Evolutionary conservation across 371 early-diverging fungal species (phyloP).

Genomic region (Lichtheimia hyalospora): DNA sequence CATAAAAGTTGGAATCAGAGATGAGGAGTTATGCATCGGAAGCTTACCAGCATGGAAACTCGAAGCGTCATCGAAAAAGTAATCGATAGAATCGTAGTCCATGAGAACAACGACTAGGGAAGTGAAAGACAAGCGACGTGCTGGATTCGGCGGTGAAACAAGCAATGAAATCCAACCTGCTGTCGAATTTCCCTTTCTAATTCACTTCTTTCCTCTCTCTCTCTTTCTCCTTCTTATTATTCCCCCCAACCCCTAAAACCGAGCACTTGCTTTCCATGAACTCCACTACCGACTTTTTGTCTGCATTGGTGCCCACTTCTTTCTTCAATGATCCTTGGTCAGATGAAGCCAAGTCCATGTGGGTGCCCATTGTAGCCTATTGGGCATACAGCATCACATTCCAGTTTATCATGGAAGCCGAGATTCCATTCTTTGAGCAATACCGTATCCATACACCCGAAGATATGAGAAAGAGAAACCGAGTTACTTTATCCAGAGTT

Average conservation of each 20-base stretch:
- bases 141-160: not conserved
- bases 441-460: constrained; percentile 71
- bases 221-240: too few species aligned
- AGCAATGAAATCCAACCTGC: constrained; percentile 1
- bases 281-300: too few species aligned
- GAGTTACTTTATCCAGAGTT: constrained; percentile 57
- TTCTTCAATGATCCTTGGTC: constrained; percentile 32
- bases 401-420: constrained; percentile 55
- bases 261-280: too few species aligned
- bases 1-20: not conserved
- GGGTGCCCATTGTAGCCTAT: constrained; percentile 67
- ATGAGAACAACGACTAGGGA: constrained; percentile 4
- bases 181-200: not conserved
- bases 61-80: constrained; percentile 41
- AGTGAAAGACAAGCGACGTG: constrained; percentile 7
- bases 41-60: constrained; percentile 52
- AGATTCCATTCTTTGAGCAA: constrained; percentile 68
- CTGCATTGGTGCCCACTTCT: not conserved
- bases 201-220: not conserved
- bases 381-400: constrained; percentile 71
- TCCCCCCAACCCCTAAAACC: too few species aligned
- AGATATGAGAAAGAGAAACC: constrained; percentile 61
- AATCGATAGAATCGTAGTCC: constrained; percentile 41
- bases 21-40: not conserved
- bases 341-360: constrained; percentile 58